Evolutionary conservation across 2,329 filamentous ascomycete genomes (phyloP), one percentile per base, ranked within the genome.

Genomic region (Fusarium sp.): DNA sequence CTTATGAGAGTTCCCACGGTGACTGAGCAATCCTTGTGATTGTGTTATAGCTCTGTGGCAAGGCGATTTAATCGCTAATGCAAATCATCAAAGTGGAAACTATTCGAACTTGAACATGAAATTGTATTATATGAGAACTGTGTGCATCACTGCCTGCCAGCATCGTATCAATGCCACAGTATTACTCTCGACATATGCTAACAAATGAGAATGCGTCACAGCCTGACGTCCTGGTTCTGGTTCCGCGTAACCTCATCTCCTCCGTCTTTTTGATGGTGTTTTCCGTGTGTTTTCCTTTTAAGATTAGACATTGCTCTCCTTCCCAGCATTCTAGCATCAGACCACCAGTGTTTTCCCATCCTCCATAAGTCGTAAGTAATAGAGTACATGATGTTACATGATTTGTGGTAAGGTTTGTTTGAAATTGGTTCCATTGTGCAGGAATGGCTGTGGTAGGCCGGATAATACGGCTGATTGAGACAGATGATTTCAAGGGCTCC

Each of bases 361-460:
- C 69, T 65, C 65, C 62, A 56, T 65, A 71, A 62, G 53, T 73
- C 69, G 62, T 73, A 72, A 68, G 62, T 59, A 56, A 66, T 72
- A 69, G 67, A 67, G 62, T 73, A 71, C 71, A 73, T 72, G 62
- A 64, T 74, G 51, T 67, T 74, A 73, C 68, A 73, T 50, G 54
- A 39, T 49, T 46, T 55, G 54, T 42, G 54, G 28, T 15, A 32
- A 47, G 23, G 40, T 32, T 60, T 30, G 30, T 48, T 23, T 49
- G n/a, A 39, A 51, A 36, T 49, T 14, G 30, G 36, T 26, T 30
- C 39, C 10, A 42, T 43, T 46, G 40, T 26, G 48, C 46, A 49
- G 26, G 24, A 21, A 30, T 30, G 34, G 19, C 40, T 38, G 24
- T 54, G 45, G 20, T 26, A 61, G 46, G 47, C 26, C 8, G 26